These are phyloP conservation scores for Mucor plumbeus DNA, from an alignment of 371 early-diverging fungal species.

Conservation along the genomic window DNA sequence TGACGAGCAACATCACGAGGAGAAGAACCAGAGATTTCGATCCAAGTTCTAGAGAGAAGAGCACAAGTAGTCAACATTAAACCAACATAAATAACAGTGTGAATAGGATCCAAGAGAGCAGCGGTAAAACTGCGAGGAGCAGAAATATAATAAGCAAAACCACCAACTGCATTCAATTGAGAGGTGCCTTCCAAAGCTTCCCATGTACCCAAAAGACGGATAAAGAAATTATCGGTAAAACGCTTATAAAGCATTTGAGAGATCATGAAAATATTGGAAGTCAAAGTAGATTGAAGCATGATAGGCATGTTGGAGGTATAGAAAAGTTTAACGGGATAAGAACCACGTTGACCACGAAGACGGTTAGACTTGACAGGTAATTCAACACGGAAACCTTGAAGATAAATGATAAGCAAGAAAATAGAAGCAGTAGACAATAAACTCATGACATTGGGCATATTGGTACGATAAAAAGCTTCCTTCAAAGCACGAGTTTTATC, in stretches of 20 bases:
- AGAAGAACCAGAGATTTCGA: slow-evolving; percentile 97
- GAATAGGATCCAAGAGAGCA: slow-evolving; percentile 93
- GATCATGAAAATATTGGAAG: slow-evolving; percentile 96
- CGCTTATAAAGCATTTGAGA: slow-evolving; percentile 98
- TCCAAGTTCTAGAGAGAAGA: slow-evolving; percentile 98
- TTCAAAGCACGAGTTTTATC: slow-evolving; percentile 99
- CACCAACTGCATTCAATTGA: slow-evolving; percentile 93
- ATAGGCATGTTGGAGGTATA: slow-evolving; percentile 99
- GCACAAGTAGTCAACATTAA: slow-evolving; percentile 98
- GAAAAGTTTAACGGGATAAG: slow-evolving; percentile 99
- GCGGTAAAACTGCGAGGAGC: slow-evolving; percentile 93
- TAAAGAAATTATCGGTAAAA: slow-evolving; percentile 96
- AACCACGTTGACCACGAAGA: slow-evolving; percentile 97
- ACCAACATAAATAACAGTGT: slow-evolving; percentile 91
- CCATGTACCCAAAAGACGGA: slow-evolving; percentile 98
- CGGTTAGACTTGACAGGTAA: slow-evolving; percentile 98
- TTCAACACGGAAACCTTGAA: slow-evolving; percentile 99
- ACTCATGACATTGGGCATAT: slow-evolving; percentile 98
- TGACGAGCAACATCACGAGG: slow-evolving; percentile 98
- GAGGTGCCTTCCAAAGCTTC: slow-evolving; percentile 89
- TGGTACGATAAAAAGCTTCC: slow-evolving; percentile 98
- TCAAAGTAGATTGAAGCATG: slow-evolving; percentile 99
- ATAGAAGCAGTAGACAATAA: slow-evolving; percentile 93
- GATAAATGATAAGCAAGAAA: slow-evolving; percentile 98
- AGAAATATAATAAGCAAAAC: slow-evolving; percentile 98